A percentile compares a stretch with the other conserved stretches of the same genome.
These are phyloP conservation scores for Stereum hirsutum DNA, from an alignment of 1,284 basidiomycete genomes.

Conservation along the genomic window DNA sequence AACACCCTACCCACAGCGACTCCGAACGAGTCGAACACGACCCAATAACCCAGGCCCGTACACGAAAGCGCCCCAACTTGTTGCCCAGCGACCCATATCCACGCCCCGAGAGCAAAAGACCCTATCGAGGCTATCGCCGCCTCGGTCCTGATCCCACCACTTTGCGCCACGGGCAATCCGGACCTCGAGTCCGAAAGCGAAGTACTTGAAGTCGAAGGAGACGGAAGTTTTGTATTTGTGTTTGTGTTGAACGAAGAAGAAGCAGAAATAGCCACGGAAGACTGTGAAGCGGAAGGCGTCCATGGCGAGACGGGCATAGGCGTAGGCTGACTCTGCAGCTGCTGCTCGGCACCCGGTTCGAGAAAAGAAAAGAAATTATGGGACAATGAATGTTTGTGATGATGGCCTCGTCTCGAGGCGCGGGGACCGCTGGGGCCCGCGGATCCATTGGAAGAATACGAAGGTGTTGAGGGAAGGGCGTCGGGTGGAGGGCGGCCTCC, in stretches of 20 bases:
- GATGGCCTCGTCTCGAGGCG: slow-evolving; percentile 64
- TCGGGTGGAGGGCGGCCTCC: slow-evolving; percentile 34
- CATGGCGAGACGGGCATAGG: slow-evolving; percentile 45
- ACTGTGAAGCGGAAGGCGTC: slow-evolving; percentile 30
- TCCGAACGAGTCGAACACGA: slow-evolving; percentile 90
- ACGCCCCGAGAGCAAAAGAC: slow-evolving; percentile 57
- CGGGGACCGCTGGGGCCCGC: slow-evolving; percentile 20
- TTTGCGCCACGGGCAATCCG: too few relatives aligned
- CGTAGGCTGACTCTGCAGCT: slow-evolving; percentile 40
- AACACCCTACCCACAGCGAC: slow-evolving; percentile 51
- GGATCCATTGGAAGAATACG: slow-evolving; percentile 16
- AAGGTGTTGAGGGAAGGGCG: slow-evolving; percentile 14
- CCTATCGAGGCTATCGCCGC: slow-evolving; percentile 19
- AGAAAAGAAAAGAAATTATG: slow-evolving; percentile 81
- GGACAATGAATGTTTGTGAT: slow-evolving; percentile 90
- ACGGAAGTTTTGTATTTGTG: neutral
- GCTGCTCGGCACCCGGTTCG: slow-evolving; percentile 21
- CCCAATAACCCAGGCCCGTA: slow-evolving; percentile 91
- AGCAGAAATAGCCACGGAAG: neutral
- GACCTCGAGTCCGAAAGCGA: too few relatives aligned
- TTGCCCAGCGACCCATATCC: slow-evolving; percentile 89
- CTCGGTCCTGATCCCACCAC: neutral
- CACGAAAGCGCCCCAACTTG: slow-evolving; percentile 80
- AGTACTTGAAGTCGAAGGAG: neutral
- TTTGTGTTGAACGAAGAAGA: neutral